Base-by-base conservation (phyloP, 108 stramenopile genomes). In the Cyclotella sp. region DNA sequence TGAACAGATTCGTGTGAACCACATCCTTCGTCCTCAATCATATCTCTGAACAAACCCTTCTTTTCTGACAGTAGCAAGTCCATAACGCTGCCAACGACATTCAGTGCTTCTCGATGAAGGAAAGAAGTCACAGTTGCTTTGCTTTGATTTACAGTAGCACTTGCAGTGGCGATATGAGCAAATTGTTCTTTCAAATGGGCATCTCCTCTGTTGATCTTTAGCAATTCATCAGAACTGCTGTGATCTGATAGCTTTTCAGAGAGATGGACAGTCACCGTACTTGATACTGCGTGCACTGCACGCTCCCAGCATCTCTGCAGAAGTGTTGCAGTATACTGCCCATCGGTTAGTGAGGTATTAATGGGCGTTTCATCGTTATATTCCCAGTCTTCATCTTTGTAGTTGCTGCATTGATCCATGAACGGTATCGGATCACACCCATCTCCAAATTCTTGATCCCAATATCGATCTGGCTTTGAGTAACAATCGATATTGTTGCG, bases 291-390 rank as follows among this genome's bases (percentile, higher is more conserved):
- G 70, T 70, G 69, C 9, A 71, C 77, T 64, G 77, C 68, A 18
- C 77, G 69, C 19, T 78, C 77, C 77, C 77, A 78, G 52, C 77
- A 78, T 54, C 61, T 44, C 22, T 78, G 77, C 18, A 78, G 18
- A 21, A 78, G 77, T 26, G 2, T 12, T 28, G 51, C 30, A 30
- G 73, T 65, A 26, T 65, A 75, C 19, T 65, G 57, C 34, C 49
- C 49, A 27, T 49, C 73, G 2, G 44, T 24, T 9, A 2, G 27
- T 27, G 45, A 47, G 21, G n/a, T n/a, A n/a, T 24, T 22, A 1
- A 13, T 27, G 0, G 13, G 10, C 9, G 14, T 41, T 8, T 54
- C 39, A n/a, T 40, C 68, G 3, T 18, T 53, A 43, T 69, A 49
- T 18, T 18, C 46, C 53, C 13, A 12, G 29, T 29, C 15, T 18